Conservation (phyloP, 345 rosid genomes). For the Eucalyptus sp. region DNA sequence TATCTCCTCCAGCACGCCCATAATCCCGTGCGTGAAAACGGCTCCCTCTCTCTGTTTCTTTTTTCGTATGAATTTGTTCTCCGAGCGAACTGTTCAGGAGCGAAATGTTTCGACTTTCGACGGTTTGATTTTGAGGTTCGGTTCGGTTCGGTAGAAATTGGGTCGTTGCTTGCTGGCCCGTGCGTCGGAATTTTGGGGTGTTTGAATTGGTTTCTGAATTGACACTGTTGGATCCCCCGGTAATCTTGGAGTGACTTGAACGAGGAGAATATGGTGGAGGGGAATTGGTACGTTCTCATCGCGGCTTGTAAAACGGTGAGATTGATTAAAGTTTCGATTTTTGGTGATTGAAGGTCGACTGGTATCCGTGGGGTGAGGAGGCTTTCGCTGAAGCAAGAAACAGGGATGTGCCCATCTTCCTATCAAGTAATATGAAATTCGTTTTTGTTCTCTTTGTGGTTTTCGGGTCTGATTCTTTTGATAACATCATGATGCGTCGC, state of each 20-base stretch:
- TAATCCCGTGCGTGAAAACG: slow-evolving; percentile 43
- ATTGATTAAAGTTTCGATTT: background rate
- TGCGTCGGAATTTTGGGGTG: background rate
- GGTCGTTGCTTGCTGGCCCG: background rate
- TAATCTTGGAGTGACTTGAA: background rate
- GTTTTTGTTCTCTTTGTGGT: background rate
- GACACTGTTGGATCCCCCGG: background rate
- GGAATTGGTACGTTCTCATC: background rate
- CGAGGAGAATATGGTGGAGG: background rate
- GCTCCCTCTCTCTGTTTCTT: background rate
- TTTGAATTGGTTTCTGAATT: background rate
- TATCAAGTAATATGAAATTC: slow-evolving; percentile 44
- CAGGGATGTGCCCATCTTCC: slow-evolving; percentile 85
- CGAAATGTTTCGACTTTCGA: background rate
- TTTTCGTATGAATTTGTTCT: background rate
- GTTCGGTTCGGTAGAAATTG: background rate
- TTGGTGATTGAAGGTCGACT: slow-evolving; percentile 45
- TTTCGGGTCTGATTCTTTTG: background rate
- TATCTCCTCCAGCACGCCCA: slow-evolving; percentile 91
- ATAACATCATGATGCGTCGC: background rate
- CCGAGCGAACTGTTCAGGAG: background rate
- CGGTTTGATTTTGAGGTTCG: background rate
- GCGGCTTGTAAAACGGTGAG: background rate
- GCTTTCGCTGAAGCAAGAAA: slow-evolving; percentile 78
- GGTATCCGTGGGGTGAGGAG: slow-evolving; percentile 95